phyloP scores from a whole-genome alignment of 805 yeast species.

The Tanozyma kutaoensis region DNA sequence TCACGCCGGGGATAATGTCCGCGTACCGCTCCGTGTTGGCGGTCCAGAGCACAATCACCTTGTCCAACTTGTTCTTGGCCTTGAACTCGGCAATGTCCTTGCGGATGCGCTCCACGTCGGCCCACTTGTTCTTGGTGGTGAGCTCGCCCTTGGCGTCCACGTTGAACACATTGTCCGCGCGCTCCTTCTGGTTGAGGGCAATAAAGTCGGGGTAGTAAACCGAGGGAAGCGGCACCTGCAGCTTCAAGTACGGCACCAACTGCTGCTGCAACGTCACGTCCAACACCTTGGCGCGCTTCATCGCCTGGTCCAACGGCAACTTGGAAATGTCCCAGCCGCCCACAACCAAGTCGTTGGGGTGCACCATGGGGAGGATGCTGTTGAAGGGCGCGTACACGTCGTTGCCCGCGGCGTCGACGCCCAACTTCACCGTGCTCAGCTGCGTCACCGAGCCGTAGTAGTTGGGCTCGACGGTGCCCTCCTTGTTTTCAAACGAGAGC shows the following conservation, averaged over 20 bases:
- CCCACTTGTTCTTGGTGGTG: constrained; percentile 62
- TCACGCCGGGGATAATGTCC: constrained; percentile 63
- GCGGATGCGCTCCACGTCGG: constrained; percentile 78
- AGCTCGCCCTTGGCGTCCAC: constrained; percentile 36
- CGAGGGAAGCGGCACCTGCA: constrained; percentile 63
- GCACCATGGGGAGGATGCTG: constrained; percentile 73
- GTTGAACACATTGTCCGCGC: constrained; percentile 81
- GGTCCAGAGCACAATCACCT: constrained; percentile 88
- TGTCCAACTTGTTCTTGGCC: constrained; percentile 57
- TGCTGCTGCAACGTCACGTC: constrained; percentile 76
- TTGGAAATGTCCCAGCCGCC: constrained; percentile 93
- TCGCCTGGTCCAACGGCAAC: constrained; percentile 58
- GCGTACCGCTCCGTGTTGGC: constrained; percentile 95
- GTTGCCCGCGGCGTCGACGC: constrained; percentile 66
- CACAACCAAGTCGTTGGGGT: constrained; percentile 81
- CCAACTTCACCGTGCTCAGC: constrained; percentile 79
- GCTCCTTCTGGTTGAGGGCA: constrained; percentile 84
- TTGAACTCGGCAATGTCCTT: constrained; percentile 74
- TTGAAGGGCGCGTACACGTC: constrained; percentile 92
- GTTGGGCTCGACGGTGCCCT: constrained; percentile 62
- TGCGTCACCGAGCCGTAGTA: constrained; percentile 94
- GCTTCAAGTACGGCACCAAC: constrained; percentile 49
- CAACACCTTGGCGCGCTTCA: constrained; percentile 76
- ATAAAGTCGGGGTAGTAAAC: constrained; percentile 93
- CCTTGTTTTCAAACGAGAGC: constrained; percentile 68